A percentile compares a stretch with the other conserved stretches of the same genome.
phyloP scores from a whole-genome alignment of 1,139 yeast species.

The Insectozyma bohioensis region DNA sequence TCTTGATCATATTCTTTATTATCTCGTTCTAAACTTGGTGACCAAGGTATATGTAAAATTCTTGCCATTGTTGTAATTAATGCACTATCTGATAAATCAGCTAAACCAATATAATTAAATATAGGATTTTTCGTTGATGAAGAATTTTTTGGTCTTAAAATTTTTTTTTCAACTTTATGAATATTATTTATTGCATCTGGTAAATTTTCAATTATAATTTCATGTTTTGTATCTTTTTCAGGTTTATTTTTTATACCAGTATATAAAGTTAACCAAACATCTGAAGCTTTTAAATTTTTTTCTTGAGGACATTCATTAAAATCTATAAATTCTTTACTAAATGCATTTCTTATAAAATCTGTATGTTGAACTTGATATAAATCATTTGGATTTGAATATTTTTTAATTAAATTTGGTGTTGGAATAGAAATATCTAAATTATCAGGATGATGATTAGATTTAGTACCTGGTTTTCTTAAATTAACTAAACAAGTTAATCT shows the following conservation, averaged over 20 bases:
- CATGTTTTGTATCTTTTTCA: slow-evolving; percentile 15
- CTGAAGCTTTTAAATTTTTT: slow-evolving; percentile 27
- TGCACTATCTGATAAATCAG: slow-evolving; percentile 41
- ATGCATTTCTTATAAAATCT: slow-evolving; percentile 41
- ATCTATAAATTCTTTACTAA: slow-evolving; percentile 37
- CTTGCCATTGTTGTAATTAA: slow-evolving; percentile 45
- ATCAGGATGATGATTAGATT: slow-evolving; percentile 7
- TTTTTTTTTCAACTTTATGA: slow-evolving; percentile 11
- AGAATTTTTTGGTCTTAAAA: slow-evolving; percentile 16
- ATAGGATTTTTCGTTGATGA: slow-evolving; percentile 30
- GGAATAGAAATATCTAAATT: slow-evolving; percentile 17
- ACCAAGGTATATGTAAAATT: slow-evolving; percentile 45
- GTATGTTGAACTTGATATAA: slow-evolving; percentile 38
- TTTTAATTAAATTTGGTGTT: slow-evolving; percentile 21
- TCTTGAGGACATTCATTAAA: slow-evolving; percentile 38
- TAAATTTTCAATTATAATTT: slow-evolving; percentile 13
- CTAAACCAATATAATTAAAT: slow-evolving; percentile 40
- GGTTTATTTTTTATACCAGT: slow-evolving; percentile 31
- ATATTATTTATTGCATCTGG: slow-evolving; percentile 14
- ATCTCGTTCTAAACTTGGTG: slow-evolving; percentile 36
- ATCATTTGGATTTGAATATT: slow-evolving; percentile 30
- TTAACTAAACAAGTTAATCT: slow-evolving; percentile 33
- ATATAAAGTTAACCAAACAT: slow-evolving; percentile 45
- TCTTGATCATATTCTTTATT: slow-evolving; percentile 33
- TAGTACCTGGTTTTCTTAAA: slow-evolving; percentile 21